A percentile compares a stretch with the other conserved stretches of the same genome.
phyloP scores from a whole-genome alignment of 352 stramenopile species.

The Peronospora belbahrii region DNA sequence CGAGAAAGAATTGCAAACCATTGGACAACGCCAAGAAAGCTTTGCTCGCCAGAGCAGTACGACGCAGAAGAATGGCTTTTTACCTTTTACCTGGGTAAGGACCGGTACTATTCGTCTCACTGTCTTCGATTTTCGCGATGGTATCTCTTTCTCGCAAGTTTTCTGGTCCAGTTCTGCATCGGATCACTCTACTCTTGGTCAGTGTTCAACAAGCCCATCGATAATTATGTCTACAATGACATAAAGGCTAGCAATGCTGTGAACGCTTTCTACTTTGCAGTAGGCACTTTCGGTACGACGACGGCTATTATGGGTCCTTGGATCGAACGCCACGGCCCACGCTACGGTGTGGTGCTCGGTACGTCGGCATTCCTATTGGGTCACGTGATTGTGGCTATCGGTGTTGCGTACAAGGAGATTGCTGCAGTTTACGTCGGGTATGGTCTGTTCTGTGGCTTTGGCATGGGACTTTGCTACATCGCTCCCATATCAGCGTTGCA shows the following conservation, averaged over 20 bases:
- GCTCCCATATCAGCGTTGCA: conserved; percentile 57
- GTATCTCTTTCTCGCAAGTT: conserved; percentile 57
- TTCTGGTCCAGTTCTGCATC: conserved; percentile 65
- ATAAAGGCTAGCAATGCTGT: conserved; percentile 38
- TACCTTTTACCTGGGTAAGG: conserved; percentile 50
- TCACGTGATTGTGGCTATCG: conserved; percentile 38
- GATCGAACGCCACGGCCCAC: conserved; percentile 57
- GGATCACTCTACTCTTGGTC: conserved; percentile 67
- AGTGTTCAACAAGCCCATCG: conserved; percentile 65
- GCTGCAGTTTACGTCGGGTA: conserved; percentile 51
- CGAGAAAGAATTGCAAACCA: conserved; percentile 26
- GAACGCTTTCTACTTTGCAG: conserved; percentile 65
- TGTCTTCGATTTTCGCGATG: conserved; percentile 47
- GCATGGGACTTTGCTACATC: conserved; percentile 70
- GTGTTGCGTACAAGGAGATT: conserved; percentile 38
- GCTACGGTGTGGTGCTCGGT: conserved; percentile 40
- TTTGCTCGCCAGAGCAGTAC: conserved; percentile 43
- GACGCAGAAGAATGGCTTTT: conserved; percentile 56
- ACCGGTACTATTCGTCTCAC: conserved; percentile 35
- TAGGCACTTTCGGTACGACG: conserved; percentile 49
- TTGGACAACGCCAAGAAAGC: conserved; percentile 44
- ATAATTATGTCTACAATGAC: conserved; percentile 39
- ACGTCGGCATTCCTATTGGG: conserved; percentile 41
- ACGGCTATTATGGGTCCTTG: conserved; percentile 67
- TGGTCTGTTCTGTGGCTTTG: conserved; percentile 53